Percentiles rank a stretch among this genome's conserved stretches.
Evolutionary conservation across 768 basidiomycete species (phyloP).

Genomic region (Daedalea quercina): DNA sequence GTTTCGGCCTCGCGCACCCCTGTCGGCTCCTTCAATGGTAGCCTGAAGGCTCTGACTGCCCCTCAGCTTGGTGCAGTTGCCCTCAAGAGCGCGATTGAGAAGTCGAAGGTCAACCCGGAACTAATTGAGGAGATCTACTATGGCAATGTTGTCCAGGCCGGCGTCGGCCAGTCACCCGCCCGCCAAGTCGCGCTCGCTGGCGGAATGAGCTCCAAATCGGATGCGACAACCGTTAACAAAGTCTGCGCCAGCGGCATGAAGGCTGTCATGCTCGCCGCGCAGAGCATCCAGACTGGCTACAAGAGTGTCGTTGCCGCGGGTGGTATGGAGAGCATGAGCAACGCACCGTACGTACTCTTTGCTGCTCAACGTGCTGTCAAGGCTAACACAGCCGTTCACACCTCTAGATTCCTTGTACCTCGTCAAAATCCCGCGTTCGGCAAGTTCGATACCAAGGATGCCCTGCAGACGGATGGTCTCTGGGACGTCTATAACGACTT

Average conservation of each 20-base stretch:
- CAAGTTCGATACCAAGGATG: slow-evolving; percentile 82
- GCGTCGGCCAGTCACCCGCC: slow-evolving; percentile 96
- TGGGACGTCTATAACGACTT: slow-evolving; percentile 98
- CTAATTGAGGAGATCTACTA: slow-evolving; percentile 94
- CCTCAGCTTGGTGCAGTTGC: slow-evolving; percentile 86
- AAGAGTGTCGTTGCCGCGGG: slow-evolving; percentile 86
- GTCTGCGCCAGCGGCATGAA: slow-evolving; percentile 99
- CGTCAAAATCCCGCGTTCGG: slow-evolving; percentile 82
- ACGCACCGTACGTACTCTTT: slow-evolving; percentile 76
- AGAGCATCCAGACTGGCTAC: slow-evolving; percentile 84
- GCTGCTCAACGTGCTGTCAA: neutral
- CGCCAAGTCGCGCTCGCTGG: slow-evolving; percentile 91
- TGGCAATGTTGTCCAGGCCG: slow-evolving; percentile 96
- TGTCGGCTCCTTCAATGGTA: slow-evolving; percentile 87
- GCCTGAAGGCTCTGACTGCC: slow-evolving; percentile 83
- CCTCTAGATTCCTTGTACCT: slow-evolving; percentile 67
- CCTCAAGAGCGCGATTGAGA: slow-evolving; percentile 83
- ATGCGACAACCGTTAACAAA: slow-evolving; percentile 99
- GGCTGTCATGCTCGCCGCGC: slow-evolving; percentile 88
- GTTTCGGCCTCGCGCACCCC: slow-evolving; percentile 92
- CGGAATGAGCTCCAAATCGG: slow-evolving; percentile 79
- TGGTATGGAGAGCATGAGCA: slow-evolving; percentile 99
- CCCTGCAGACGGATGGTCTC: slow-evolving; percentile 88
- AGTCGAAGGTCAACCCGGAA: slow-evolving; percentile 73
- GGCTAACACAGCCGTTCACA: slow-evolving; percentile 2